Evolutionary conservation across 192 early-diverging fungal species (phyloP).

Genomic region (Entomortierella chlamydospora): DNA sequence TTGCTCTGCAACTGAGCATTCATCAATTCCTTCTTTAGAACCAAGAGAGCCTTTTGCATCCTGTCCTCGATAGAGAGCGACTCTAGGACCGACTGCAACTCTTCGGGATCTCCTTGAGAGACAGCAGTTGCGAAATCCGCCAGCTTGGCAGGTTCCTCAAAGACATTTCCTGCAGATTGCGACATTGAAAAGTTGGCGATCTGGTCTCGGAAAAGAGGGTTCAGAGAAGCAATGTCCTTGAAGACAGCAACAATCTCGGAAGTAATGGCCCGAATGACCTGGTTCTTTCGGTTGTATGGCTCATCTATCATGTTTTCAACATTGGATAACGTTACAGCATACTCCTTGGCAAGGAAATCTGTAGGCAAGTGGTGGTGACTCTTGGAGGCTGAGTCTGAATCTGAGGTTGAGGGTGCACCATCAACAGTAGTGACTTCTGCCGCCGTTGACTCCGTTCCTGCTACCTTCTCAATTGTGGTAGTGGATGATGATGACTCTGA

Average conservation of each 20-base stretch:
- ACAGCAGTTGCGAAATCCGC: slow-evolving; percentile 99
- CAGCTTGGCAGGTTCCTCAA: slow-evolving; percentile 93
- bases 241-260: slow-evolving; percentile 96
- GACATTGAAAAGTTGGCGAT: slow-evolving; percentile 97
- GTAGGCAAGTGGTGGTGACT: slow-evolving; percentile 33
- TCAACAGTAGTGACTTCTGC: slow-evolving; percentile 32
- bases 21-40: slow-evolving; percentile 97
- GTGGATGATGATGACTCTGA: background rate
- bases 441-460: slow-evolving; percentile 15
- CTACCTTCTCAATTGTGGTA: slow-evolving; percentile 1
- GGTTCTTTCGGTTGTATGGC: slow-evolving; percentile 87
- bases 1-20: slow-evolving; percentile 98
- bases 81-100: slow-evolving; percentile 94
- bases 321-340: slow-evolving; percentile 85
- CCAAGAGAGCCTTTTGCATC: slow-evolving; percentile 90
- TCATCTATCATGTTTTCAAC: slow-evolving; percentile 90
- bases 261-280: slow-evolving; percentile 90
- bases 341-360: slow-evolving; percentile 69
- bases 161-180: slow-evolving; percentile 94
- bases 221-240: slow-evolving; percentile 95
- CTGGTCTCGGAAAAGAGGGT: slow-evolving; percentile 97
- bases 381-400: slow-evolving; percentile 15
- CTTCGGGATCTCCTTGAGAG: slow-evolving; percentile 90
- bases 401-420: background rate
- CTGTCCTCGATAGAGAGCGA: slow-evolving; percentile 89